These are phyloP conservation scores for Thelephora ganbajun DNA, from an alignment of 768 basidiomycete species.

Conservation along the genomic window DNA sequence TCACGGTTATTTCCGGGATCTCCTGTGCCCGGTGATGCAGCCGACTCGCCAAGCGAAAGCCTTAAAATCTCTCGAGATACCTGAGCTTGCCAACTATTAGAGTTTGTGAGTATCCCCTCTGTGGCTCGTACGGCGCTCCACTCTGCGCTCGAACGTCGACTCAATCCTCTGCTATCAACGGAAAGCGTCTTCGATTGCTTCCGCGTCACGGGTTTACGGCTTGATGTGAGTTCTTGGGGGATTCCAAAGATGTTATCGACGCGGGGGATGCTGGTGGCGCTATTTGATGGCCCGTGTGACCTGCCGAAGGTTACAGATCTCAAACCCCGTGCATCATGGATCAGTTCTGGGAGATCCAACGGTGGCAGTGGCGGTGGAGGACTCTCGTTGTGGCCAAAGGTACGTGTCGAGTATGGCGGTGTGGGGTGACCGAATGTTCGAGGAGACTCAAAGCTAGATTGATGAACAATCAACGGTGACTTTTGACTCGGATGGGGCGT, in stretches of 20 bases:
- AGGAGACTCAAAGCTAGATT: slow-evolving; percentile 20
- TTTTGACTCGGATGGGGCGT: slow-evolving; percentile 6
- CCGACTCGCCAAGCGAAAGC: slow-evolving; percentile 26
- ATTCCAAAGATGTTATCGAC: too few relatives aligned
- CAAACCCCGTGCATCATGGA: slow-evolving; percentile 10
- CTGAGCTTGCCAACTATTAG: slow-evolving; percentile 41
- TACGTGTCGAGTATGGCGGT: slow-evolving; percentile 13
- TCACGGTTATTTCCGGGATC: not conserved
- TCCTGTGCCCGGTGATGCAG: not conserved
- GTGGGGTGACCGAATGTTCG: slow-evolving; percentile 27
- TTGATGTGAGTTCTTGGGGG: too few relatives aligned
- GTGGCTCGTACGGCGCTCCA: slow-evolving; percentile 38
- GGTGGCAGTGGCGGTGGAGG: slow-evolving; percentile 41
- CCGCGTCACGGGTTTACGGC: slow-evolving; percentile 1
- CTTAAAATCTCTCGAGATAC: slow-evolving; percentile 42
- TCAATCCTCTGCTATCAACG: slow-evolving; percentile 18
- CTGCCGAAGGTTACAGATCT: slow-evolving; percentile 14
- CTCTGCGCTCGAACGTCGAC: slow-evolving; percentile 42
- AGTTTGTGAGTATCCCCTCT: slow-evolving; percentile 15
- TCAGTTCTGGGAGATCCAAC: slow-evolving; percentile 27
- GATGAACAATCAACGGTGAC: slow-evolving; percentile 16
- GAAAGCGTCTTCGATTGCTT: not conserved
- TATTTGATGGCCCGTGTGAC: slow-evolving; percentile 3
- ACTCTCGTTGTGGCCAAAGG: slow-evolving; percentile 14
- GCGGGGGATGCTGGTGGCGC: too few relatives aligned